A percentile compares a stretch with the other conserved stretches of the same genome.
These are phyloP conservation scores for Skeletonema potamos DNA, from an alignment of 108 stramenopile species.

Conservation along the genomic window DNA sequence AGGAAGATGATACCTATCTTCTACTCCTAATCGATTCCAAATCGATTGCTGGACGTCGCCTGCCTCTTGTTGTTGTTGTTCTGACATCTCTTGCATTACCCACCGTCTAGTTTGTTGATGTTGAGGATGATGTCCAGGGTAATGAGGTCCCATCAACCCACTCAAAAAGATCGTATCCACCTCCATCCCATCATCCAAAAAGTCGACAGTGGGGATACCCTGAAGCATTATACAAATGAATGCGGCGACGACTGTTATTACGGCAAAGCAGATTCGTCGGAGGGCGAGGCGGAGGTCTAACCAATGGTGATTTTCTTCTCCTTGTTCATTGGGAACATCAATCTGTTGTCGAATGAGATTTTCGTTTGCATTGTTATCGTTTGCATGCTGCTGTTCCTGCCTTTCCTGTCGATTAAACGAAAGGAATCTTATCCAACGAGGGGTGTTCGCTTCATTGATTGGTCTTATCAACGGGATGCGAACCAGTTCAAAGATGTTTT, in stretches of 20 bases:
- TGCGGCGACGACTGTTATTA: conserved; percentile 18
- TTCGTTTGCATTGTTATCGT: background rate
- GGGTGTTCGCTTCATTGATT: background rate
- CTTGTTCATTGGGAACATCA: background rate
- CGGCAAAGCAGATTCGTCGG: conserved; percentile 23
- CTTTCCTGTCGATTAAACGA: background rate
- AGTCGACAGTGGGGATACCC: conserved; percentile 7
- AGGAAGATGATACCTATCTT: background rate
- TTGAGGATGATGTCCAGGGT: conserved; percentile 8
- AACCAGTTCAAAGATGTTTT: conserved; percentile 7
- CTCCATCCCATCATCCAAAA: conserved; percentile 6
- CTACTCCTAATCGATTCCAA: conserved; percentile 1
- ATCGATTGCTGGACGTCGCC: background rate
- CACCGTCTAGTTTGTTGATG: background rate
- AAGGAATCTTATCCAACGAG: background rate
- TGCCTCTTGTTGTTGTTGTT: background rate
- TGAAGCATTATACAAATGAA: conserved; percentile 28
- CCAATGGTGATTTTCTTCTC: background rate
- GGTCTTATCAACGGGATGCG: conserved; percentile 12
- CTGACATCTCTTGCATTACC: background rate
- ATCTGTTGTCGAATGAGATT: background rate
- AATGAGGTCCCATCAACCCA: conserved; percentile 28
- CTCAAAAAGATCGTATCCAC: background rate
- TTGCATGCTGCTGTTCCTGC: background rate
- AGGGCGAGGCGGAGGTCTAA: conserved; percentile 15